A percentile compares a stretch with the other conserved stretches of the same genome.
Evolutionary conservation across 176 grass and related monocot species (phyloP).

Genomic region (Tillandsia leiboldiana): DNA sequence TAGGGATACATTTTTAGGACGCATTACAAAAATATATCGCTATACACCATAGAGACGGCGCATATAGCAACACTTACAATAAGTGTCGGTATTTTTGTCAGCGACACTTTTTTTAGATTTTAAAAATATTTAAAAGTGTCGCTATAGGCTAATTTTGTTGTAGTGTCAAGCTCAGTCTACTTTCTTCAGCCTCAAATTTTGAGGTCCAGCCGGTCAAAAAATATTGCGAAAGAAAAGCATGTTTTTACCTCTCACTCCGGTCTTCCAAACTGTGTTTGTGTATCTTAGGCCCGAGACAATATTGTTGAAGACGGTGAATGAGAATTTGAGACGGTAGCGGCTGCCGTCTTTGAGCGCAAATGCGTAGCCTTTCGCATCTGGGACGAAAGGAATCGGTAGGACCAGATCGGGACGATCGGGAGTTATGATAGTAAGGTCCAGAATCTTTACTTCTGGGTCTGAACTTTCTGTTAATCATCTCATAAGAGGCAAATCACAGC

Average conservation of each 20-base stretch:
- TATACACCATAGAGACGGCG: no score
- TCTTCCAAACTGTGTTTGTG: constrained; percentile 90
- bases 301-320: constrained; percentile 66
- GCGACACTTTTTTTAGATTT: no score
- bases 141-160: no score
- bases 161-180: no score
- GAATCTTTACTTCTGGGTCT: constrained; percentile 68
- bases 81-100: no score
- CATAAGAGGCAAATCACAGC: background rate
- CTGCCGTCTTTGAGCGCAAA: constrained; percentile 84
- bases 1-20: no score
- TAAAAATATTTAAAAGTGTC: no score
- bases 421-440: constrained; percentile 66
- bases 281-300: constrained; percentile 88
- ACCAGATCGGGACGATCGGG: constrained; percentile 40
- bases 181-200: no score
- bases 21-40: no score
- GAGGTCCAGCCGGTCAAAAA: background rate
- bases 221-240: background rate
- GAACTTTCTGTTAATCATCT: constrained; percentile 37
- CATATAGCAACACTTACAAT: no score
- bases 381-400: constrained; percentile 60
- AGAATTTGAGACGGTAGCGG: constrained; percentile 76
- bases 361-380: constrained; percentile 57
- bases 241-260: constrained; percentile 59